Base-by-base conservation (phyloP, 805 yeast genomes). In the Saccharomycopsis babjevae region DNA sequence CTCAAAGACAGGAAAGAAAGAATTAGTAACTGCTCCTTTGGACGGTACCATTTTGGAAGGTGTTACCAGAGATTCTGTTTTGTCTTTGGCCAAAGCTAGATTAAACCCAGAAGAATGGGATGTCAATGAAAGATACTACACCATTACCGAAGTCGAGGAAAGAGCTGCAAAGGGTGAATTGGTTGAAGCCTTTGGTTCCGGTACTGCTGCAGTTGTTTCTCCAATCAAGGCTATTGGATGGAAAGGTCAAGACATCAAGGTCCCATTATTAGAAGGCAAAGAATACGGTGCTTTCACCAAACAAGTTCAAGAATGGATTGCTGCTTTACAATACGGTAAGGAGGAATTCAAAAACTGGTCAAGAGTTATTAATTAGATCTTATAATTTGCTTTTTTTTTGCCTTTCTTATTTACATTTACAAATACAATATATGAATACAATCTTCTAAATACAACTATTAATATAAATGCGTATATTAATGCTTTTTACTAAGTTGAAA, bases 31-130 rank as follows among this genome's bases (percentile, higher is more conserved):
- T 65, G 96, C 97, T 66, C 98, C 99, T 64, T 79, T 94, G 67
- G 98, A 94, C 70, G 99, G 99, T 67, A 93, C 97, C 65, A 93
- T 93, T 69, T 83, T 93, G 69, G 97, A 89, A 73, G 99, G 99
- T 78, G 96, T 93, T 69, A 91, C 97, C 57, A 85, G 99, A 77
- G 96, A 88, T 72, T 90, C 97, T 15, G 80, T 93, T 62, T 78
- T 93, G 67, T 76, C 79, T 50, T 79, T 93, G 64, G 88, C 94
- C 58, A 86, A 88, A 74, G 86, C 83, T 68, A 86, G 84, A 69
- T 82, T 93, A 66, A 83, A 84, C 67, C 77, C 85, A 60, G 76
- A 79, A 54, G 92, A 89, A 72, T 93, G 97, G 97, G 81, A 74
- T 34, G 76, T 93, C 64, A 80, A 76, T 69, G 98, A 93, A 79